Evolutionary conservation across 2,329 filamentous ascomycete genomes (phyloP).

Genomic region (Phyllosticta capitalensis): DNA sequence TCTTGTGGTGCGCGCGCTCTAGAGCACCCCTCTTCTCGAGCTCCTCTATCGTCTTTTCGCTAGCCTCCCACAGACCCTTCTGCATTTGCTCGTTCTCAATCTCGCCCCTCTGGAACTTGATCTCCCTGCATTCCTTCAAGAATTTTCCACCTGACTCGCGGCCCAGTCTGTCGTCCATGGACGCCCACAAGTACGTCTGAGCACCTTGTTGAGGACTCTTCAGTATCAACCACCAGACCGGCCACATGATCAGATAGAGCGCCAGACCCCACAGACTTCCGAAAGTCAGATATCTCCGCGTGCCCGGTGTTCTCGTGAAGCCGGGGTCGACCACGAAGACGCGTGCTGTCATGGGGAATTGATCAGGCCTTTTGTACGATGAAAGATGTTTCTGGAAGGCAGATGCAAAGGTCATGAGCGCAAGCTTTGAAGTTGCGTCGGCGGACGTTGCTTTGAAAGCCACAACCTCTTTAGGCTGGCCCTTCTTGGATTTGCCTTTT

Average conservation of each 20-base stretch:
- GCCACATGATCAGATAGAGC: constrained; percentile 68
- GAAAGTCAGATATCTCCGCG: constrained; percentile 73
- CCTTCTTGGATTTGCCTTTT: constrained; percentile 14
- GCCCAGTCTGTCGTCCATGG: constrained; percentile 67
- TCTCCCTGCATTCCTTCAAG: constrained; percentile 80
- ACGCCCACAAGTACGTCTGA: constrained; percentile 75
- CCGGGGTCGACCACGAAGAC: constrained; percentile 86
- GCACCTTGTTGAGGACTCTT: constrained; percentile 78
- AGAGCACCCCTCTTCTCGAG: constrained; percentile 71
- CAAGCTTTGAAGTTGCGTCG: constrained; percentile 50
- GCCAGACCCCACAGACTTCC: constrained; percentile 73
- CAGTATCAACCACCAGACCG: constrained; percentile 75
- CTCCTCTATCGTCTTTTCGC: constrained; percentile 71
- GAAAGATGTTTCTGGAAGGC: constrained; percentile 90
- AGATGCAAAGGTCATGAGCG: constrained; percentile 78
- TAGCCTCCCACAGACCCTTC: constrained; percentile 83
- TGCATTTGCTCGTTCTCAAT: constrained; percentile 69
- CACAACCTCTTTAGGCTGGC: constrained; percentile 15
- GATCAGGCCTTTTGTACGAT: constrained; percentile 73
- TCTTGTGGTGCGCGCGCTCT: constrained; percentile 50
- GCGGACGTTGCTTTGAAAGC: constrained; percentile 35
- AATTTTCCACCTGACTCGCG: constrained; percentile 59
- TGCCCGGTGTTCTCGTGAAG: constrained; percentile 74
- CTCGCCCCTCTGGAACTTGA: constrained; percentile 62
- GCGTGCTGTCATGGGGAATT: constrained; percentile 68